Evolutionary conservation across 2,329 filamentous ascomycete genomes (phyloP), one percentile per base, ranked within the genome.

Genomic region (Ophiostoma quercus): DNA sequence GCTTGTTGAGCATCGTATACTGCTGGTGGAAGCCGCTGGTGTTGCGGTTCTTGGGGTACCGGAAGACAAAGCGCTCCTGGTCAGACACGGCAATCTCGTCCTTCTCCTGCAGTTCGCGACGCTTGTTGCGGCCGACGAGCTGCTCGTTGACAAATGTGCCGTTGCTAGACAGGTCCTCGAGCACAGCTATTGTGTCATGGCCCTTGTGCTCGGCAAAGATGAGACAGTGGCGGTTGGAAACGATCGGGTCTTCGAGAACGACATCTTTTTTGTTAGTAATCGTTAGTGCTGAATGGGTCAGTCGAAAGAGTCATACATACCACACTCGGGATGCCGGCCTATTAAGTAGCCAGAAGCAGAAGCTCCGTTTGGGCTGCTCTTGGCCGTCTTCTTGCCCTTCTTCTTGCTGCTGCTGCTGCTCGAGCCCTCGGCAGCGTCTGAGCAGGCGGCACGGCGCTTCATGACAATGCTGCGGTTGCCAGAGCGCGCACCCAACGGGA

Each of bases 71-170:
- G 29, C 92, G 88, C 9, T 92, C 92, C 76, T 92, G 89, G 75
- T 92, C 89, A 67, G 96, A 84, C 41, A 99, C 89, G 7, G 91
- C 90, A 67, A 99, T 91, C 78, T 98, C 94, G 74, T 99, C 95
- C 51, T 91, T 89, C 75, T 98, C 92, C 75, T 93, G 85, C 37
- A 99, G 84, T 78, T 97, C 92, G 71, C 94, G 88, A 69, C 92
- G 87, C 79, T 97, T 92, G 79, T 99, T 99, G 68, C 94, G 90
- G 32, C 95, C 95, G 32, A 99, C 87, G 39, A 96, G 85, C 19
- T 89, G 90, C 75, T 97, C 93, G 76, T 98, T 98, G 75, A 99
- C 90, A 77, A 94, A 99, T 0, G 96, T 99, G 67, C 95, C 95
- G 77, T 99, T 99, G 77, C 89, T 95, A 7, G 95, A 99, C 25